phyloP scores from a whole-genome alignment of 306 rosid species.

The Cicer cuneatum region DNA sequence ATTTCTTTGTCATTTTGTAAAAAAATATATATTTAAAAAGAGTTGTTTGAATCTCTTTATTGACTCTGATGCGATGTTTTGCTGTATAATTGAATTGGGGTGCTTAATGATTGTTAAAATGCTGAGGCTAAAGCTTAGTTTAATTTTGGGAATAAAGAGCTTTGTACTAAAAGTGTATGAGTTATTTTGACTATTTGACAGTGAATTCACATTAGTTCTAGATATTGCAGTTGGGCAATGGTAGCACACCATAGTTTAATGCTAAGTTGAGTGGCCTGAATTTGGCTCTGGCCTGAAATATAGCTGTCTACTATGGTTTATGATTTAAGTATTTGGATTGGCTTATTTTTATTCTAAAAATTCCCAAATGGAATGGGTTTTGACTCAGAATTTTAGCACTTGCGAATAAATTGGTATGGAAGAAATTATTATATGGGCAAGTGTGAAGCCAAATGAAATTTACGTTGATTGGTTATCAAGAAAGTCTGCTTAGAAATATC shows the following conservation, averaged over 20 bases:
- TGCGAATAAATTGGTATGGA: conserved; percentile 32
- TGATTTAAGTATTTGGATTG: conserved; percentile 24
- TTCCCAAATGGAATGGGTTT: conserved; percentile 25
- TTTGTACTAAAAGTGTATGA: background rate
- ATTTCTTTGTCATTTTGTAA: background rate
- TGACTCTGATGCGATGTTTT: background rate
- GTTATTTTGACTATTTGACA: conserved; percentile 4
- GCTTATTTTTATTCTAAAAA: conserved; percentile 16
- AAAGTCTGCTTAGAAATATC: conserved; percentile 32
- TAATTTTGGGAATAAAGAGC: background rate
- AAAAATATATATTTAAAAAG: background rate
- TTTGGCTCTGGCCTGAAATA: conserved; percentile 32
- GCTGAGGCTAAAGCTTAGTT: conserved; percentile 32
- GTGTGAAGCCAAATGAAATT: conserved; percentile 34
- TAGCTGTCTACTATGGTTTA: conserved; percentile 15
- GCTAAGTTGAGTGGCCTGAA: conserved; percentile 14
- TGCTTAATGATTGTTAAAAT: background rate
- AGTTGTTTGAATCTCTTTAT: background rate
- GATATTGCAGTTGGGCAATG: conserved; percentile 1
- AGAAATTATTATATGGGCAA: conserved; percentile 6
- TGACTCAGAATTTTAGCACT: conserved; percentile 19
- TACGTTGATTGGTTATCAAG: conserved; percentile 30
- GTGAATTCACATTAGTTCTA: background rate
- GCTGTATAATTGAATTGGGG: conserved; percentile 30
- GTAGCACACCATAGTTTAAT: conserved; percentile 12